Percentiles rank a stretch among this genome's conserved stretches.
Evolutionary conservation across 352 stramenopile species (phyloP).

Genomic region (Globisporangium mamillatum): DNA sequence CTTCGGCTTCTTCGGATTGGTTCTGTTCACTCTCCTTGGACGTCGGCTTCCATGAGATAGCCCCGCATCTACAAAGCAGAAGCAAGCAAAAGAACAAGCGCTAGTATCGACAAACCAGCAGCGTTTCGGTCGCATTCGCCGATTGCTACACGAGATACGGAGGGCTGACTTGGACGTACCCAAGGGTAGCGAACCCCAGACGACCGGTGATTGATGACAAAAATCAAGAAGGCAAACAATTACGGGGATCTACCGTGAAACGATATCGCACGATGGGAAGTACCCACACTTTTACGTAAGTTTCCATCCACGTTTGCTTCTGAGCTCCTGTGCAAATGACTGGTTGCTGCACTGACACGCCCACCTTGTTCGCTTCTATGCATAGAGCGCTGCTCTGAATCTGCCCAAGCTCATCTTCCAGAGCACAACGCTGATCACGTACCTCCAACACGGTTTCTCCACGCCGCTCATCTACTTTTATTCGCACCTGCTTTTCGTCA

Average conservation of each 20-base stretch:
- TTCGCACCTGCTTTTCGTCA: constrained; percentile 19
- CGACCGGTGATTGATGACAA: neutral
- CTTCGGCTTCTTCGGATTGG: constrained; percentile 31
- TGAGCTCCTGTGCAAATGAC: neutral
- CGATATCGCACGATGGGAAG: neutral
- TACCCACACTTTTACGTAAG: constrained; percentile 6
- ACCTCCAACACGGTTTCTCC: constrained; percentile 26
- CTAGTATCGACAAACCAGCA: neutral
- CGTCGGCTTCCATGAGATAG: neutral
- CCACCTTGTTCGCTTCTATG: neutral
- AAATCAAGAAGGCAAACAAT: neutral
- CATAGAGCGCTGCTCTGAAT: constrained; percentile 19
- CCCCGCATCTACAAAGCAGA: neutral
- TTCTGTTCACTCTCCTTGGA: constrained; percentile 29
- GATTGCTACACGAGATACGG: neutral
- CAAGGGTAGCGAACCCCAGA: neutral
- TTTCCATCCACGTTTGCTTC: neutral
- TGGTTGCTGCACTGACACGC: neutral
- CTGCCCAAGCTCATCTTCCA: constrained; percentile 30
- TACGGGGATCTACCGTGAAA: neutral
- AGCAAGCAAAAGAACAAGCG: neutral
- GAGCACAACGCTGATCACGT: constrained; percentile 20
- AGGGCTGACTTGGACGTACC: neutral
- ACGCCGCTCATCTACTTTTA: constrained; percentile 28
- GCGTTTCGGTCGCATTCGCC: neutral